Evolutionary conservation across 1,284 basidiomycete genomes (phyloP).

Genomic region (Ustilago crameri): DNA sequence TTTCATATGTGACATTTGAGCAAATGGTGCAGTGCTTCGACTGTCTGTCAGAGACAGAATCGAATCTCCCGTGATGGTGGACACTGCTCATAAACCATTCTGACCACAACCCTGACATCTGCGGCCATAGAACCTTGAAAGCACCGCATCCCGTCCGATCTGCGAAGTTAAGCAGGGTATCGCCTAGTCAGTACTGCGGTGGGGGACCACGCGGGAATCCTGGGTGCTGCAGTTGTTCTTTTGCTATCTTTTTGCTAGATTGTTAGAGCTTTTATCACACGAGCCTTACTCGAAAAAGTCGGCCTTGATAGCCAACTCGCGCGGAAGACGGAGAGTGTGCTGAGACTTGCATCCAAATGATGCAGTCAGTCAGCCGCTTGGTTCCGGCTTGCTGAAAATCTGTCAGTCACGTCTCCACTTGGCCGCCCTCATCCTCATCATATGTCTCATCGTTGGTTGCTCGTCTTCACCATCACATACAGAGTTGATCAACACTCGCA

Average conservation of each 20-base stretch:
- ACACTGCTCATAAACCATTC: too few relatives aligned
- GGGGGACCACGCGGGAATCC: constrained; percentile 85
- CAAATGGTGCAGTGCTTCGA: too few relatives aligned
- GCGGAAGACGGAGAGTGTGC: constrained; percentile 27
- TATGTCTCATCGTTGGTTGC: not conserved
- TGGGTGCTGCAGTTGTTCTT: constrained; percentile 82
- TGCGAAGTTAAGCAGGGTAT: constrained; percentile 82
- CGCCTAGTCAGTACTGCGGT: constrained; percentile 84
- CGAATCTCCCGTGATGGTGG: too few relatives aligned
- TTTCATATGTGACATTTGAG: too few relatives aligned
- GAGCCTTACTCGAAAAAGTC: too few relatives aligned
- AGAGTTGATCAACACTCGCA: too few relatives aligned
- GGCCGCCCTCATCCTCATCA: not conserved
- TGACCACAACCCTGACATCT: too few relatives aligned
- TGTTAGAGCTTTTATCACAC: too few relatives aligned
- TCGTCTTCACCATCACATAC: not conserved
- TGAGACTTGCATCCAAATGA: not conserved
- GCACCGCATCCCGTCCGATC: constrained; percentile 83
- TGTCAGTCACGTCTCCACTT: constrained; percentile 34
- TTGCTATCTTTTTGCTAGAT: too few relatives aligned
- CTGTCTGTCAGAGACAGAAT: too few relatives aligned
- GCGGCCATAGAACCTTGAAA: constrained; percentile 82
- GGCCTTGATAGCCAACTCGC: constrained; percentile 11
- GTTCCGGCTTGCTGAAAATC: constrained; percentile 23
- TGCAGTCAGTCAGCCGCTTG: constrained; percentile 15